Evolutionary conservation across 176 grass and related monocot species (phyloP).

Genomic region (Hsuehochloa calcarea): DNA sequence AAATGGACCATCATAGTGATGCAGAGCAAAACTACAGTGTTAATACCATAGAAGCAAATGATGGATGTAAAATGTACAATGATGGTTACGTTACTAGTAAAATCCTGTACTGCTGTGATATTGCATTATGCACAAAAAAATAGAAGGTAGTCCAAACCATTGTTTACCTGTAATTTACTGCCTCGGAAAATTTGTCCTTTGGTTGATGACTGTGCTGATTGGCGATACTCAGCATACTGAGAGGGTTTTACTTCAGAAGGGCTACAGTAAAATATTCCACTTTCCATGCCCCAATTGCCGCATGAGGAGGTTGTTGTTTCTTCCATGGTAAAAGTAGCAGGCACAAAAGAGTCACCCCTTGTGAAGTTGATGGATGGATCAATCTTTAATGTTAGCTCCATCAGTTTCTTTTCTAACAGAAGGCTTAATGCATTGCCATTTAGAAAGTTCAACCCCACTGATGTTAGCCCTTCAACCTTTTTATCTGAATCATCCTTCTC

Average conservation of each 20-base stretch:
- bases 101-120: background rate
- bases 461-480: conserved; percentile 39
- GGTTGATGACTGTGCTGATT: conserved; percentile 44
- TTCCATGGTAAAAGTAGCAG: conserved; percentile 30
- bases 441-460: conserved; percentile 46
- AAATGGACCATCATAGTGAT: background rate
- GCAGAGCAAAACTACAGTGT: background rate
- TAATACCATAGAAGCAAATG: background rate
- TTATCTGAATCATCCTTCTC: conserved; percentile 39
- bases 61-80: background rate
- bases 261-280: conserved; percentile 33
- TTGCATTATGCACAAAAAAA: background rate
- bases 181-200: conserved; percentile 43
- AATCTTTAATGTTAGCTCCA: conserved; percentile 56
- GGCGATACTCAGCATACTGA: conserved; percentile 37
- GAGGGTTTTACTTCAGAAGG: conserved; percentile 37
- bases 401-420: conserved; percentile 75
- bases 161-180: conserved; percentile 43
- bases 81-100: background rate
- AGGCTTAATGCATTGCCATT: conserved; percentile 75
- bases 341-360: conserved; percentile 42
- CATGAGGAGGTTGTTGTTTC: conserved; percentile 24
- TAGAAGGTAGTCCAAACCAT: background rate
- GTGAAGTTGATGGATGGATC: conserved; percentile 57
- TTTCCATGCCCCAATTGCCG: conserved; percentile 18